phyloP scores from a whole-genome alignment of 331 rosid genomes.

The Ulmus americana region DNA sequence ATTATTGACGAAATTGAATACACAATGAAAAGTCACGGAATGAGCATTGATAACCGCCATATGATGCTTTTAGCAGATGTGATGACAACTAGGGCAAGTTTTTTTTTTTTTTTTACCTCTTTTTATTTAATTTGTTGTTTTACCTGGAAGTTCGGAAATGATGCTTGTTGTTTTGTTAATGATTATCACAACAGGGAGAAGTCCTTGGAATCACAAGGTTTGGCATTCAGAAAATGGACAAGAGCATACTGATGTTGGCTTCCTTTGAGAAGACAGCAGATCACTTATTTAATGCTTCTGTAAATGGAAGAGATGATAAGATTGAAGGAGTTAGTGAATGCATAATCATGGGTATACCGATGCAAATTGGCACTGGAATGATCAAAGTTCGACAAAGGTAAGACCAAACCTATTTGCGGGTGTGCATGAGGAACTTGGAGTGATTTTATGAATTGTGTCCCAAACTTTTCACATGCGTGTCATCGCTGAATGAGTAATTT shows the following conservation, averaged over 20 bases:
- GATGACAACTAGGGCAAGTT: constrained; percentile 79
- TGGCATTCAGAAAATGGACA: constrained; percentile 87
- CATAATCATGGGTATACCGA: constrained; percentile 89
- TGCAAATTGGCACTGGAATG: constrained; percentile 80
- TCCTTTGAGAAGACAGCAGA: constrained; percentile 86
- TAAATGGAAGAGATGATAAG: constrained; percentile 59
- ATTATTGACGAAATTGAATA: constrained; percentile 72
- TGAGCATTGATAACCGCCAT: constrained; percentile 87
- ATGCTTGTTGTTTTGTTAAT: constrained; percentile 5
- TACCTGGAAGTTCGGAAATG: background rate
- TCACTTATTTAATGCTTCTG: constrained; percentile 65
- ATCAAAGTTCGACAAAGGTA: constrained; percentile 80
- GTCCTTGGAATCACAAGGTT: constrained; percentile 86
- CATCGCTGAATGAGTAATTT: background rate
- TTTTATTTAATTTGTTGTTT: background rate
- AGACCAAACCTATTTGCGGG: constrained; percentile 6
- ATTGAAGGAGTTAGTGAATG: constrained; percentile 89
- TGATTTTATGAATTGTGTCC: background rate
- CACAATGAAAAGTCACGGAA: constrained; percentile 69
- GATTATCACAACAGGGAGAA: constrained; percentile 51
- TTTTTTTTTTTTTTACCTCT: background rate
- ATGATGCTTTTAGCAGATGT: constrained; percentile 94
- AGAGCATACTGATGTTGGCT: constrained; percentile 81
- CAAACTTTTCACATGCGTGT: constrained; percentile 4
- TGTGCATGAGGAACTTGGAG: background rate